Evolutionary conservation across 768 basidiomycete species (phyloP).

Genomic region (Tulasnella sp.): DNA sequence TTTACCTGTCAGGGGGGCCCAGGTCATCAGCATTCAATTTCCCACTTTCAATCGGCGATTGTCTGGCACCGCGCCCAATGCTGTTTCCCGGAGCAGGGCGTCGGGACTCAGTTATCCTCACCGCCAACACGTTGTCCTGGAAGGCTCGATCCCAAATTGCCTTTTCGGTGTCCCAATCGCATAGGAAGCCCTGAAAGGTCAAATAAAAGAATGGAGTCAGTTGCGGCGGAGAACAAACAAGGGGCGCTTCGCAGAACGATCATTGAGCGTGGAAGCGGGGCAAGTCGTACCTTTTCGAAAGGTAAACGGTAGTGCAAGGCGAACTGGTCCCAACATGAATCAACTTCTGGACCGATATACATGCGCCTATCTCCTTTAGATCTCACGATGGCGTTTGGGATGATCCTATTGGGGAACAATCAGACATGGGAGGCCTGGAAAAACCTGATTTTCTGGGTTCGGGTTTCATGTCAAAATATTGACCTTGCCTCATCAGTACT

Average conservation of each 20-base stretch:
- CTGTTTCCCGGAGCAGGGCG: constrained; percentile 11
- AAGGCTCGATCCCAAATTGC: constrained; percentile 92
- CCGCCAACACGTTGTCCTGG: constrained; percentile 53
- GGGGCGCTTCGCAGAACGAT: constrained; percentile 24
- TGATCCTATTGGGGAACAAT: constrained; percentile 52
- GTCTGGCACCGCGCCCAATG: not conserved
- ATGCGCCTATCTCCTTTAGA: constrained; percentile 81
- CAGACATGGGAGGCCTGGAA: not conserved
- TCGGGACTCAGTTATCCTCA: constrained; percentile 20
- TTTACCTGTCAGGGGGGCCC: constrained; percentile 57
- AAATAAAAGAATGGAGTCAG: constrained; percentile 37
- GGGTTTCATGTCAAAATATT: constrained; percentile 32
- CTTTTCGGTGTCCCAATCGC: constrained; percentile 96
- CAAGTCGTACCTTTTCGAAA: constrained; percentile 73
- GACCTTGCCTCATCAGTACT: constrained; percentile 44
- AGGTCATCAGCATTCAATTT: constrained; percentile 10
- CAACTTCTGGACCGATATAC: constrained; percentile 86
- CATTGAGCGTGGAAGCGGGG: not conserved
- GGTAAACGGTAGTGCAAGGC: constrained; percentile 82
- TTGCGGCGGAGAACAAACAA: not conserved
- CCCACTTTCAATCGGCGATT: constrained; percentile 19
- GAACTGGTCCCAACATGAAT: constrained; percentile 74
- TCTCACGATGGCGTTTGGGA: constrained; percentile 81
- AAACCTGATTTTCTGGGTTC: not conserved
- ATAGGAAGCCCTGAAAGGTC: constrained; percentile 74